Evolutionary conservation across 2,329 filamentous ascomycete species (phyloP), one percentile per base, ranked within the genome.

Genomic region (Aspergillus piperis): DNA sequence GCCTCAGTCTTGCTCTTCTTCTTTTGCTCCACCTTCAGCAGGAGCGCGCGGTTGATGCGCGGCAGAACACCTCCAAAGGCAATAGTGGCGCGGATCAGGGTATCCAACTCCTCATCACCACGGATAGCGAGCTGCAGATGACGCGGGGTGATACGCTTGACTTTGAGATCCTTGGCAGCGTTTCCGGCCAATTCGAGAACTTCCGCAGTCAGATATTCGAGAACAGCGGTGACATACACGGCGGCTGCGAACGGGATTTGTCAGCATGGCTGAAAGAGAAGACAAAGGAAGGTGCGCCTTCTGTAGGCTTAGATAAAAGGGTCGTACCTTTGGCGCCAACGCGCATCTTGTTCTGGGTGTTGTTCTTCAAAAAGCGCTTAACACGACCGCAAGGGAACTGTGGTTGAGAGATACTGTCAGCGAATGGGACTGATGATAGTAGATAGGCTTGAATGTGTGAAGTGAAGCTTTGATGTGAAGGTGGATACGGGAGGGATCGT

Each of bases 331-430:
- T 98, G 75, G 94, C 95, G 72, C 95, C 95, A 69, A 99, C 96
- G 81, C 95, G 94, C 91, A 97, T 98, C 85, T 98, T 98, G 83
- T 97, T 96, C 78, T 98, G 95, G 53, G 95, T 98, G 83, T 97
- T 97, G 80, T 92, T 92, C 87, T 98, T 97, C 77, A 99, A 85
- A 84, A 98, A 98, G 83, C 95, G 93, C 90, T 99, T 99, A 81
- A 99, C 95, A 89, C 95, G 95, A 82, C 95, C 95, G 78, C 95
- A 99, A 64, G 95, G 95, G 79, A 99, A 99, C 95, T 99, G 76
- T 61, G 58, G 53, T 44, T 53, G 11, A 7, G 32, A 15, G 11
- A 13, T 55, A 4, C 23, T 32, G 23, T 61, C 27, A 63, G 60
- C 50, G 17, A 8, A 3, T 1, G 53, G 25, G 3, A 32, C n/a